These are phyloP conservation scores for Inga leiocalycina DNA, from an alignment of 306 rosid genomes.

Conservation along the genomic window DNA sequence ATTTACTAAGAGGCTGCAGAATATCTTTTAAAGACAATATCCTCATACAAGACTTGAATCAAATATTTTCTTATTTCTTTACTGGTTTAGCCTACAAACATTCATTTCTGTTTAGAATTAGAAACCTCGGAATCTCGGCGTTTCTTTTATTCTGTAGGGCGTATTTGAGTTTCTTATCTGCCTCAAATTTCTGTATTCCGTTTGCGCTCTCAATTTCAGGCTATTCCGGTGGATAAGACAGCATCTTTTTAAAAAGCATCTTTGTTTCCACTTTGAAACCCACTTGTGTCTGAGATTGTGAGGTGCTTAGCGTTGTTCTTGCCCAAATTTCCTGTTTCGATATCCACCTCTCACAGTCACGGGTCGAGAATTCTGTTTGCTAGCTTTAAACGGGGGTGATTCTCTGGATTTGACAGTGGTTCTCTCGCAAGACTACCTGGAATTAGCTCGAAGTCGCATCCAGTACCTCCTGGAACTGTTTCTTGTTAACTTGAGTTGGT, in stretches of 20 bases:
- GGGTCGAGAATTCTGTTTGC: conserved; percentile 37
- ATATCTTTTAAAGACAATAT: too few species aligned
- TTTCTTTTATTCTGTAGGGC: conserved; percentile 64
- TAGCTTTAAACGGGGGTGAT: conserved; percentile 47
- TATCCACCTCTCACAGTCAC: conserved; percentile 30
- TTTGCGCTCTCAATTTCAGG: conserved; percentile 52
- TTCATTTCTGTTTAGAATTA: conserved; percentile 51
- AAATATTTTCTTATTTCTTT: too few species aligned
- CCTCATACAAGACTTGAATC: too few species aligned
- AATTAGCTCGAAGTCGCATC: conserved; percentile 46
- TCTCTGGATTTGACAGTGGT: conserved; percentile 68
- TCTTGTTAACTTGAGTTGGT: conserved; percentile 53
- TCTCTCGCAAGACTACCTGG: conserved; percentile 42
- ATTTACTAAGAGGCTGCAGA: too few species aligned
- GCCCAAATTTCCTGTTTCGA: conserved; percentile 25
- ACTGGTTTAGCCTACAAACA: conserved; percentile 19
- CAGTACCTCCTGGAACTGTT: conserved; percentile 54
- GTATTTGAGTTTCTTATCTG: conserved; percentile 31
- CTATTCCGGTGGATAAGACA: conserved; percentile 68
- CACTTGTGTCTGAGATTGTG: conserved; percentile 39
- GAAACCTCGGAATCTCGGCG: conserved; percentile 67
- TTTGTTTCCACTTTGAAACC: conserved; percentile 15
- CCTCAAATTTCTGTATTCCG: conserved; percentile 37
- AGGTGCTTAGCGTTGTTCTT: conserved; percentile 37
- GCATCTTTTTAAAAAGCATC: conserved; percentile 56